Evolutionary conservation across 495 filamentous ascomycete genomes (phyloP), one percentile per base, ranked within the genome.

Genomic region (Tetracladium setigerum): DNA sequence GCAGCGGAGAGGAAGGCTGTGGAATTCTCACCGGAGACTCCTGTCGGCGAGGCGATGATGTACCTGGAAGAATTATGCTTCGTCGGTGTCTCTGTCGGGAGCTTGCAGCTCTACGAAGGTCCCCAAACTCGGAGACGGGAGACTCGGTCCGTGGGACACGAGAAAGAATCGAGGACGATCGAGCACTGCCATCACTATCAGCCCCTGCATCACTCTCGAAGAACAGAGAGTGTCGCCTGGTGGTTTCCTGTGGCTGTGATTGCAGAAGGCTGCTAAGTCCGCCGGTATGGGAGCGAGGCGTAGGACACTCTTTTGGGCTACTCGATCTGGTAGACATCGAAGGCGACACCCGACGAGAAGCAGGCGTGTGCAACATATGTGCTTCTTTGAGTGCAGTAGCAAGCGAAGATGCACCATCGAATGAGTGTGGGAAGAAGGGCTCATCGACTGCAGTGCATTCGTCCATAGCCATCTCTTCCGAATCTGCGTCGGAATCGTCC

Each of bases 251-350:
- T 33, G 79, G 76, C 24, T 78, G 79, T n/a, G 78, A 74, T n/a
- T n/a, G n/a, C 2, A 83, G 59, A 16, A 86, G 65, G 32, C 55
- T 58, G n/a, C 70, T 77, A 18, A 81, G 71, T 34, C 74, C 73
- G 45, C 86, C 87, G 31, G 79, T 80, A 52, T 92, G 82, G 3
- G 90, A 97, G 50, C 87, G 81, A 11, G 92, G 92, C 17, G 92
- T 98, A 16, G 86, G 86, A 42, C 85, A 89, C 68, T 94, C 90
- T 67, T 84, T 79, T 1, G 92, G 92, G 56, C 94, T 98, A 54
- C 79, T 94, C 1, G 94, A 94, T 49, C 87, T 77, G 0, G 94
- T 72, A 16, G 76, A 77, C 34, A 68, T 63, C 30, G 76, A 58
- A 12, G 65, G 54, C 14, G 68, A 67, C 30, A 60, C 50, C 15